Evolutionary conservation across 1,284 basidiomycete genomes (phyloP).

Genomic region (Pseudozyma hubeiensis): DNA sequence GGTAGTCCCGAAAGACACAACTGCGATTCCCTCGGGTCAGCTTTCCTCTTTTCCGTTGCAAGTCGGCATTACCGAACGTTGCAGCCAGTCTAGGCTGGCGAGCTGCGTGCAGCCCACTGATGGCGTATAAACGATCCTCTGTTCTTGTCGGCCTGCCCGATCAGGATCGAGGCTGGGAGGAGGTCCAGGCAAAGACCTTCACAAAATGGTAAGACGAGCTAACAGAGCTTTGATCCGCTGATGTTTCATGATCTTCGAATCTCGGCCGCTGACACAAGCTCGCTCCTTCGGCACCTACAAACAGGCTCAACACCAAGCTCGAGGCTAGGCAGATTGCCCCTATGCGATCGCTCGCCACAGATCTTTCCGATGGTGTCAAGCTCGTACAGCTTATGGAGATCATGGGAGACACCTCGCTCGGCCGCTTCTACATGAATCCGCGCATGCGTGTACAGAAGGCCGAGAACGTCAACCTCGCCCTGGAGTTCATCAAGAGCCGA

Average conservation of each 20-base stretch:
- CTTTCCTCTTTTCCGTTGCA: too few species aligned
- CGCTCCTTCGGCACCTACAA: too few species aligned
- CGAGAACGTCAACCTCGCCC: slow-evolving; percentile 95
- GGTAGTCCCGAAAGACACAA: too few species aligned
- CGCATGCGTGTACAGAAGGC: slow-evolving; percentile 94
- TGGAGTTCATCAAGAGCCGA: slow-evolving; percentile 92
- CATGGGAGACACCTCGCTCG: slow-evolving; percentile 80
- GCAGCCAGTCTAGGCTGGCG: too few species aligned
- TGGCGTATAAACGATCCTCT: slow-evolving; percentile 63
- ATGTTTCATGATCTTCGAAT: not conserved
- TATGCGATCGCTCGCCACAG: slow-evolving; percentile 89
- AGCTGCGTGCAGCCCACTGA: slow-evolving; percentile 9
- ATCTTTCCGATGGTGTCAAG: slow-evolving; percentile 93
- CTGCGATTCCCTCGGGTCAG: too few species aligned
- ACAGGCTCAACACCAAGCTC: slow-evolving; percentile 93
- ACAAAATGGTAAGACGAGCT: slow-evolving; percentile 59
- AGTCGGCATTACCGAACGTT: too few species aligned
- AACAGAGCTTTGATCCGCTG: not conserved
- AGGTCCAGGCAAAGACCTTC: slow-evolving; percentile 66
- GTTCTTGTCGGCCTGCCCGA: slow-evolving; percentile 60
- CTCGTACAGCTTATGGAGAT: slow-evolving; percentile 78
- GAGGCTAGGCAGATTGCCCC: slow-evolving; percentile 84
- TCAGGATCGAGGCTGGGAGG: slow-evolving; percentile 63
- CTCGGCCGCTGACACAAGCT: not conserved
- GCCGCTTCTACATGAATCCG: slow-evolving; percentile 89